Conservation (phyloP, 1,139 yeast genomes). For the Lodderomyces metapsilosis region DNA sequence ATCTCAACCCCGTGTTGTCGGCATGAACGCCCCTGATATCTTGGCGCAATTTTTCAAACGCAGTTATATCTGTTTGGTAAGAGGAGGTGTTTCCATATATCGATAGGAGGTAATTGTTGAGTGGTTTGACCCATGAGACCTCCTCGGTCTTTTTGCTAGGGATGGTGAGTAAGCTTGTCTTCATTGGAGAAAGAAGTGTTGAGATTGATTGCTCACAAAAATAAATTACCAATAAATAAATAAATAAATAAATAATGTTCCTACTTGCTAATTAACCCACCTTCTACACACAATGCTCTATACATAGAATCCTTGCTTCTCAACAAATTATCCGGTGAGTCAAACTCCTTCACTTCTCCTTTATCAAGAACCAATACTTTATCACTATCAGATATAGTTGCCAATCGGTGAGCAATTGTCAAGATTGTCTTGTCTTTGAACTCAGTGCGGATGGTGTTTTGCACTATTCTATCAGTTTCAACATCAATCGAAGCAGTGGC, state of each 20-base stretch:
- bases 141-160: constrained; percentile 57
- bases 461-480: constrained; percentile 36
- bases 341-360: constrained; percentile 34
- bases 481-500: constrained; percentile 42
- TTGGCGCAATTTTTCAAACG: constrained; percentile 59
- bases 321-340: constrained; percentile 26
- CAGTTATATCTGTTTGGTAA: constrained; percentile 54
- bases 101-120: constrained; percentile 57
- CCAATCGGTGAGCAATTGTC: constrained; percentile 39
- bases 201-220: too few relatives aligned
- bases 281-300: constrained; percentile 30
- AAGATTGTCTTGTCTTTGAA: constrained; percentile 34
- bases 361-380: constrained; percentile 31
- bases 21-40: constrained; percentile 59
- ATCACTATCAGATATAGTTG: constrained; percentile 37
- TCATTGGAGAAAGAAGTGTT: constrained; percentile 22
- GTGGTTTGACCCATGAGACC: constrained; percentile 65
- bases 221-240: too few relatives aligned
- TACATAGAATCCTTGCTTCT: constrained; percentile 22
- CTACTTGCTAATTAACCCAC: constrained; percentile 19
- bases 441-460: constrained; percentile 31
- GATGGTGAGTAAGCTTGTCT: constrained; percentile 33
- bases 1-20: constrained; percentile 48
- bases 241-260: too few relatives aligned
- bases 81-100: constrained; percentile 65